Evolutionary conservation across 805 yeast genomes (phyloP).

Genomic region (Schwanniomyces pseudopolymorphus): DNA sequence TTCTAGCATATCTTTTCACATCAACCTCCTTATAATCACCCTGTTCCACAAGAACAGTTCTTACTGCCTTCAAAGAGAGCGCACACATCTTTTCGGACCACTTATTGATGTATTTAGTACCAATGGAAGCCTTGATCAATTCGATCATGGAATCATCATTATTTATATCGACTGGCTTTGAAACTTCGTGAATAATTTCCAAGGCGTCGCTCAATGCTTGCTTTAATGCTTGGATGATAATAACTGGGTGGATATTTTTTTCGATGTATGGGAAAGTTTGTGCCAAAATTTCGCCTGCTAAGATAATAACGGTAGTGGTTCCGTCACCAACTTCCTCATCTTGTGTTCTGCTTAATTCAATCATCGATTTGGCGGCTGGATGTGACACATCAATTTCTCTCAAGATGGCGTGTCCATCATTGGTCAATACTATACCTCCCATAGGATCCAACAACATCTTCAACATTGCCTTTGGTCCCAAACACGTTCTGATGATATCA

Average conservation of each 20-base stretch:
- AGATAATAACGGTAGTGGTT: slow-evolving; percentile 93
- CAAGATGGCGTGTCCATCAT: slow-evolving; percentile 97
- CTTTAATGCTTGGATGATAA: slow-evolving; percentile 90
- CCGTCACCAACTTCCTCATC: slow-evolving; percentile 99
- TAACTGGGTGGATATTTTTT: slow-evolving; percentile 94
- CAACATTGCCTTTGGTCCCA: slow-evolving; percentile 98
- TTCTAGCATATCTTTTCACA: slow-evolving; percentile 85
- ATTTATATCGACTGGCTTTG: slow-evolving; percentile 77
- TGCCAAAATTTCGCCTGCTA: slow-evolving; percentile 96
- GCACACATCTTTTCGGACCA: slow-evolving; percentile 93
- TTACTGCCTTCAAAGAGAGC: slow-evolving; percentile 84
- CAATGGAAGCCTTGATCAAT: slow-evolving; percentile 86
- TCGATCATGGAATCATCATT: slow-evolving; percentile 86
- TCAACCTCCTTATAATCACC: slow-evolving; percentile 81
- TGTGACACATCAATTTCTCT: slow-evolving; percentile 97
- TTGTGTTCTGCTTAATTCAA: slow-evolving; percentile 93
- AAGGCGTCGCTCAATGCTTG: slow-evolving; percentile 89
- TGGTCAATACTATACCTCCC: slow-evolving; percentile 94
- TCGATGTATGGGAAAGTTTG: slow-evolving; percentile 93
- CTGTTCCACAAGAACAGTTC: slow-evolving; percentile 65
- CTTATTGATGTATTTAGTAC: slow-evolving; percentile 88
- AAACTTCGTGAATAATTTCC: slow-evolving; percentile 78
- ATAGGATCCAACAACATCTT: slow-evolving; percentile 96
- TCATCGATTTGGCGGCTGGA: slow-evolving; percentile 99
- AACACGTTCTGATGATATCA: slow-evolving; percentile 94